Conservation (phyloP, 108 stramenopile genomes). For the Stephanodiscus triporus region DNA sequence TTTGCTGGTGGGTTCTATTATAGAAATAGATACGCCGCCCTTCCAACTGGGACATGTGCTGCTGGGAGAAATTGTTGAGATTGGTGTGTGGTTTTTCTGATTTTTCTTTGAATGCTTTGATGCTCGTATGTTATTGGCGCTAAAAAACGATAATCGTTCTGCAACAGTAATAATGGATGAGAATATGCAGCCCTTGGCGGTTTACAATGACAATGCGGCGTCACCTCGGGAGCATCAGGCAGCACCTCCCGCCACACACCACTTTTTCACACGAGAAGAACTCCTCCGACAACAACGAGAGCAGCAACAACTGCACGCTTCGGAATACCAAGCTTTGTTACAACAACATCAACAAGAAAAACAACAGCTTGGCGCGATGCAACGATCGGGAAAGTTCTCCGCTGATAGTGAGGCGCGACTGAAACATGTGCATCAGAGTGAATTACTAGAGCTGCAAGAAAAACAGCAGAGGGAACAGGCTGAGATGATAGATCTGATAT, state of each 20-base stretch:
- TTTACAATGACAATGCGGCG: conserved; percentile 11
- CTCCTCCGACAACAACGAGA: conserved; percentile 13
- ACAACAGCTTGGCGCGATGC: background rate
- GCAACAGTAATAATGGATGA: conserved; percentile 20
- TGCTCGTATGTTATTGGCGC: background rate
- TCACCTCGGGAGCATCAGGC: background rate
- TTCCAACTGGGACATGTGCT: conserved; percentile 12
- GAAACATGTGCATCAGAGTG: background rate
- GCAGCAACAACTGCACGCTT: background rate
- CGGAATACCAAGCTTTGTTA: background rate
- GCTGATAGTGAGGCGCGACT: background rate
- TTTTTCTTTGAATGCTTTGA: too few species aligned
- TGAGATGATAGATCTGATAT: conserved; percentile 5
- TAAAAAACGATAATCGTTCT: background rate
- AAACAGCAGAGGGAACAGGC: conserved; percentile 10
- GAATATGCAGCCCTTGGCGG: conserved; percentile 10
- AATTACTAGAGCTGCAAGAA: conserved; percentile 9
- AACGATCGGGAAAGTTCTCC: background rate
- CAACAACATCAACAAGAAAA: conserved; percentile 8
- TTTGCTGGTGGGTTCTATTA: conserved; percentile 24
- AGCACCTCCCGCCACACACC: background rate
- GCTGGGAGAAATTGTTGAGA: conserved; percentile 30
- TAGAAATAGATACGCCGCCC: conserved; percentile 19
- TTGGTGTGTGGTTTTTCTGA: background rate
- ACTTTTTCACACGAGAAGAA: background rate